Percentiles rank a stretch among this genome's conserved stretches.
phyloP scores from a whole-genome alignment of 2,329 filamentous ascomycete species.

The Pseudocercospora crystallina region DNA sequence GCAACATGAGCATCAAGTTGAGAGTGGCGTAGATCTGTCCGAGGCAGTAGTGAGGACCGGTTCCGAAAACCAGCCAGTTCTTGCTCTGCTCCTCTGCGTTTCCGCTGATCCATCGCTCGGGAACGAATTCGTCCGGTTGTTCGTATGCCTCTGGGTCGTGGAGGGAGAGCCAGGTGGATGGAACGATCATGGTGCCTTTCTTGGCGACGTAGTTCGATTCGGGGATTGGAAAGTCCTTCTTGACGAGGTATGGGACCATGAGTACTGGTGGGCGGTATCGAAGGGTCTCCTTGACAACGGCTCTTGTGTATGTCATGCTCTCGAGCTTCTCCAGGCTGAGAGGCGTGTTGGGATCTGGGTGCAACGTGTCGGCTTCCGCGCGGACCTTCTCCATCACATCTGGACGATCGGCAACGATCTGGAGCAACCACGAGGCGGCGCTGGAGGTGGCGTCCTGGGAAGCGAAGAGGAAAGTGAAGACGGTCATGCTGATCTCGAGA shows the following conservation, averaged over 20 bases:
- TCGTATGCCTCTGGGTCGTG: conserved; percentile 92
- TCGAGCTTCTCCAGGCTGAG: conserved; percentile 85
- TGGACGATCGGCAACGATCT: conserved; percentile 89
- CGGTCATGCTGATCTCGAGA: conserved; percentile 85
- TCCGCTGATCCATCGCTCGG: conserved; percentile 83
- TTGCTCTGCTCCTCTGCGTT: conserved; percentile 88
- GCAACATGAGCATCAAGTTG: conserved; percentile 70
- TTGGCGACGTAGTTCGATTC: conserved; percentile 78
- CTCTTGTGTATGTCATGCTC: conserved; percentile 79
- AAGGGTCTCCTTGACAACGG: conserved; percentile 85
- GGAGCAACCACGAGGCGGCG: conserved; percentile 92
- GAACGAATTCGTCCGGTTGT: conserved; percentile 83
- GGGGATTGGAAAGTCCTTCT: conserved; percentile 92
- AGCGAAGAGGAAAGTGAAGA: conserved; percentile 68
- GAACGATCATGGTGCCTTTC: conserved; percentile 94
- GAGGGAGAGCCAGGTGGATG: conserved; percentile 84
- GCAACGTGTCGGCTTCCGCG: conserved; percentile 60
- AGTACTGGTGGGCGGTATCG: conserved; percentile 94
- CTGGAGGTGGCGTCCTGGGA: conserved; percentile 96
- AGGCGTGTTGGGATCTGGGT: conserved; percentile 26
- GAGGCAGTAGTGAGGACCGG: conserved; percentile 93
- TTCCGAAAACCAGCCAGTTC: conserved; percentile 96
- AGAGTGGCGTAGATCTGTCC: conserved; percentile 89
- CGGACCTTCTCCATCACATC: conserved; percentile 86
- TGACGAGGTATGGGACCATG: conserved; percentile 93